Percentiles rank a stretch among this genome's conserved stretches.
Conservation (phyloP, 176 grass and related monocot species). For the Poa annua region DNA sequence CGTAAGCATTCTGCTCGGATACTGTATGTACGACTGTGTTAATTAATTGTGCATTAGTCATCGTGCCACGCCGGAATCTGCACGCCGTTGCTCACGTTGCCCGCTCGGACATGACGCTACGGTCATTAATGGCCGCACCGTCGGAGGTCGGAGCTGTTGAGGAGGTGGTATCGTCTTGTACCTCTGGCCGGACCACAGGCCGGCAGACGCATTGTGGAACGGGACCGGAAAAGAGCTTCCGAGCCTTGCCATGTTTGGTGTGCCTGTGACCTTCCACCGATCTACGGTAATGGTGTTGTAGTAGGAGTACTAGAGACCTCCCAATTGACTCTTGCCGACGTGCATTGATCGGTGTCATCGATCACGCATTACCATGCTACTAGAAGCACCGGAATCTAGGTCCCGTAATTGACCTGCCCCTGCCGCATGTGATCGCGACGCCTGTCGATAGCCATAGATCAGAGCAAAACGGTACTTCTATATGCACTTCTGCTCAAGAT, state of each 20-base stretch:
- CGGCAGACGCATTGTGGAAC: not conserved
- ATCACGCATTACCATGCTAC: slow-evolving; percentile 22
- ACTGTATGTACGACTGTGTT: too few relatives aligned
- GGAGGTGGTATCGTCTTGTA: not conserved
- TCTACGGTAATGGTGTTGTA: too few relatives aligned
- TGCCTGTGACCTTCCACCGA: not conserved
- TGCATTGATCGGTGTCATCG: slow-evolving; percentile 6
- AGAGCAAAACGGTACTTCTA: not conserved
- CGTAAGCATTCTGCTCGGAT: not conserved
- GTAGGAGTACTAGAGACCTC: too few relatives aligned
- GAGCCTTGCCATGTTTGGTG: not conserved
- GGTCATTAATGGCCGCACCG: not conserved
- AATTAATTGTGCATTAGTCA: too few relatives aligned
- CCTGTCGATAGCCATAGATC: slow-evolving; percentile 22
- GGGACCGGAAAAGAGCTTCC: not conserved
- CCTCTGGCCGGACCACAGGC: not conserved
- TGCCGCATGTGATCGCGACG: slow-evolving; percentile 35
- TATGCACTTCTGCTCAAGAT: not conserved
- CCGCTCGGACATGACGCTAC: too few relatives aligned
- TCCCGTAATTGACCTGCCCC: not conserved
- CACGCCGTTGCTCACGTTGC: too few relatives aligned
- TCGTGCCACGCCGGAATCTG: too few relatives aligned
- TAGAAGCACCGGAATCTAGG: not conserved
- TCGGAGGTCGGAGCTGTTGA: not conserved
- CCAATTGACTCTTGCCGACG: slow-evolving; percentile 16